Base-by-base conservation (phyloP, 176 grass and related monocot genomes). In the Carex scoparia region DNA sequence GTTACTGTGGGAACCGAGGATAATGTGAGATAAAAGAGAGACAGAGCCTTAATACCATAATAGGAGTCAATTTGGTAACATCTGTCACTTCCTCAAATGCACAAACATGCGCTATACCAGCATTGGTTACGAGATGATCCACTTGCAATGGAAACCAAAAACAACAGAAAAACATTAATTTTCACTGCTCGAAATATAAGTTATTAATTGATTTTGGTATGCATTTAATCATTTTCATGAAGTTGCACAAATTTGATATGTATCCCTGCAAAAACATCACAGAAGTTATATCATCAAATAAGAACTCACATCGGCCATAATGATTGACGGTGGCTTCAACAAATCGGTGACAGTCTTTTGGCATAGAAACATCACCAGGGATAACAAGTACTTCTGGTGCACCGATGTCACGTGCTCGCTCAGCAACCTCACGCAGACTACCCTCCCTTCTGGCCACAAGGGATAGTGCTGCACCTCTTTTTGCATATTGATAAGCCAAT, bases 111-210 rank as follows among this genome's bases (percentile, higher is more conserved):
- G 58, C 80, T 19, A 94, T 11, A 13, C 90, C 92, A 11, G 90
- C 90, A 87, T 88, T 94, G 77, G 90, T 94, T 46, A 92, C 88
- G 4, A 94, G 88, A 88, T 92, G 90, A 81, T 92, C 92, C 86
- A 94, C 92, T 94, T 28, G 10, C 70, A 33, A 13, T 64, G 14
- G 82, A 27, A 77, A 35, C 10, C 57, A 5, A 30, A 42, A 51
- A 37, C 37, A 83, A 60, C 7, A 0, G 62, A 51, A 15, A 0
- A 7, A 35, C 40, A 53, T 62, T 68, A 69, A 63, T n/a, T 48
- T 11, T 70, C 33, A 67, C 27, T 16, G 33, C 1, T 27, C 11
- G 5, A 49, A 74, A 40, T 40, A 40, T 40, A 28, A 3, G 38
- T 15, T 9, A 8, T 80, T 19, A 32, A 56, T 16, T 54, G 72